Base-by-base conservation (phyloP, 768 basidiomycete species). In the Russula sp. region DNA sequence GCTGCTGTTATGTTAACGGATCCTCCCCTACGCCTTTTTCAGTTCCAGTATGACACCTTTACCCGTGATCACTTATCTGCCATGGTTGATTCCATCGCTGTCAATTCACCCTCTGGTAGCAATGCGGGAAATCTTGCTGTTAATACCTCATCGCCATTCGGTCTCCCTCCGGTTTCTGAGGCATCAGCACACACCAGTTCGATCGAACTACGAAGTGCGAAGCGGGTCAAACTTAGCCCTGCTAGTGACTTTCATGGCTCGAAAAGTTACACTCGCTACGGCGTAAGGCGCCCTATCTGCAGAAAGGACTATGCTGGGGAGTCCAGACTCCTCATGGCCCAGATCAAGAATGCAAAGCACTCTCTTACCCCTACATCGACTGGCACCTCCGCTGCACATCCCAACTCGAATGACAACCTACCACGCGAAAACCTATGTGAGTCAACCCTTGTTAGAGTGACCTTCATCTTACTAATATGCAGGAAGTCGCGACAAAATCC, bases 41-140 rank as follows among this genome's bases (percentile, higher is more conserved):
- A 93, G 69, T 90, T 94, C 55, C 86, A 93, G 66, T 98, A 98
- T 70, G 96, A 99, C 72, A 98, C 96, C 0, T 95, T 90, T 70
- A 99, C 96, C 1, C 84, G 93, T 47, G 90, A 96, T 22, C 93
- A 97, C 70, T 83, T 98, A 46, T 93, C 92, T 2, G 93, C 90
- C 0, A 83, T 98, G 75, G 93, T 96, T 2, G 95, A 97, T 67
- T 91, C 93, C 2, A 95, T 98, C 63, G 93, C 92, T n/a, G 76
- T 88, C 43, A 86, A 88, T 65, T 83, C 85, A 0, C 83, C 83
- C 0, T 86, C 88, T 34, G 83, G 72, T 9, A 75, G 77, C 25
- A 81, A 79, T 56, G 78, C 76, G 0, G 61, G 64, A 29, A 75
- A 78, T n/a, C 75, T 73, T 39, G 69, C 68, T 1, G 76, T 72